Evolutionary conservation across 2,329 filamentous ascomycete genomes (phyloP), one percentile per base, ranked within the genome.

Genomic region (Stemphylium beticola): DNA sequence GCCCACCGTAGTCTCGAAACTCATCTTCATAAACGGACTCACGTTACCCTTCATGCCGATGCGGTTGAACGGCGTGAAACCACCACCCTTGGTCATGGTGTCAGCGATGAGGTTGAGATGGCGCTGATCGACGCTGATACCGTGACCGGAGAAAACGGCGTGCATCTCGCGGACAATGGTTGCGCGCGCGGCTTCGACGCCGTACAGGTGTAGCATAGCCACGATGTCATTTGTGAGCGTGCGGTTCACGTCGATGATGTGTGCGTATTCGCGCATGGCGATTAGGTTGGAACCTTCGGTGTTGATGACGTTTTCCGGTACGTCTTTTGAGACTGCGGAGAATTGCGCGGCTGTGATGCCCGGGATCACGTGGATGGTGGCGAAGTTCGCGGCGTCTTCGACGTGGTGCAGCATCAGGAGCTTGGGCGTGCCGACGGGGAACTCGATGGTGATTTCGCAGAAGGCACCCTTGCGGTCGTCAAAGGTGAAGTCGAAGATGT

Each of bases 11-110:
- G 95, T 99, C 83, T 99, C 95, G 79, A 98, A 99, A 75, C 91
- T 96, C 93, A 98, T 98, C 83, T 98, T 98, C 78, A 95, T 93
- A 66, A 99, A 93, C 0, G 95, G 92, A 63, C 88, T 93, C 24
- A 93, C 88, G 69, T 91, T 93, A 61, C 90, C 87, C 71, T 87
- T 87, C 57, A 99, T 81, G 1, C 93, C 95, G 72, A 91, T 96
- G 43, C 95, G 89, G 77, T 91, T 96, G 79, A 99, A 99, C 0
- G 95, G 88, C 42, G 87, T 90, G 79, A 96, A 99, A 1, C 86
- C 87, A 62, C 95, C 95, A 55, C 87, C 88, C 48, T 93, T 85
- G n/a, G 95, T 99, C 95, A 99, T 99, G 75, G 92, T 92, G 75
- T 99, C 95, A 41, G 90, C 93, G 66, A 99, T 98, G 64, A 99